These are phyloP conservation scores for Clavispora asparagi DNA, from an alignment of 805 yeast species.

Conservation along the genomic window DNA sequence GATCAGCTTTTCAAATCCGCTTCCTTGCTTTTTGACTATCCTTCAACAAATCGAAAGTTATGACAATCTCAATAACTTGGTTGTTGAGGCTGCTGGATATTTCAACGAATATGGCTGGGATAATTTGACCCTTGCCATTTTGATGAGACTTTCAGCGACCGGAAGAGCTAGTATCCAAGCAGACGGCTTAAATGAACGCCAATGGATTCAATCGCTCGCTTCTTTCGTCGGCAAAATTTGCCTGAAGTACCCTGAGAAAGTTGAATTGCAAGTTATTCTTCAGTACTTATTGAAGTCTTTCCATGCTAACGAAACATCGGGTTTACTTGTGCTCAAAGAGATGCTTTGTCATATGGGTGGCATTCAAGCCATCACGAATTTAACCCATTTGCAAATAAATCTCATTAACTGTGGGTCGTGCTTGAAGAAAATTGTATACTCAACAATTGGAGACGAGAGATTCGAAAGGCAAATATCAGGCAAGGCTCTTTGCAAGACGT, in stretches of 20 bases:
- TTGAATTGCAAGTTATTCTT: slow-evolving; percentile 62
- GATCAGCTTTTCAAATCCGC: slow-evolving; percentile 69
- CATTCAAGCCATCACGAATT: slow-evolving; percentile 60
- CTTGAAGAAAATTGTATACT: slow-evolving; percentile 51
- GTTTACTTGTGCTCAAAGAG: slow-evolving; percentile 62
- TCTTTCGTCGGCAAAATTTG: slow-evolving; percentile 73
- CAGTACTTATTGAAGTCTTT: slow-evolving; percentile 58
- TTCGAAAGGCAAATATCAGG: slow-evolving; percentile 45
- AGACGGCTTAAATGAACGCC: slow-evolving; percentile 76
- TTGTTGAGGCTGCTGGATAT: slow-evolving; percentile 72
- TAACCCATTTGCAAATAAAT: slow-evolving; percentile 60
- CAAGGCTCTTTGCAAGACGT: slow-evolving; percentile 39
- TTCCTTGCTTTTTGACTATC: slow-evolving; percentile 67
- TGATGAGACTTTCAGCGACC: slow-evolving; percentile 59
- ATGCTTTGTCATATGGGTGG: slow-evolving; percentile 74
- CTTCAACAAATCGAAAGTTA: slow-evolving; percentile 86
- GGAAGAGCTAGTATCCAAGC: slow-evolving; percentile 64
- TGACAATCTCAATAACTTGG: slow-evolving; percentile 71
- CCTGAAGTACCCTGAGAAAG: slow-evolving; percentile 42
- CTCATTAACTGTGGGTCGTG: slow-evolving; percentile 60
- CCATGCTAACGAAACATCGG: slow-evolving; percentile 53
- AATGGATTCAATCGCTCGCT: slow-evolving; percentile 83
- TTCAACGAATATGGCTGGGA: slow-evolving; percentile 84
- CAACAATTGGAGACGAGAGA: slow-evolving; percentile 57
- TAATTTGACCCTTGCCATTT: slow-evolving; percentile 64